Evolutionary conservation across 1,284 basidiomycete genomes (phyloP), one percentile per base, ranked within the genome.

Genomic region (Boletellus dicymbophilus): DNA sequence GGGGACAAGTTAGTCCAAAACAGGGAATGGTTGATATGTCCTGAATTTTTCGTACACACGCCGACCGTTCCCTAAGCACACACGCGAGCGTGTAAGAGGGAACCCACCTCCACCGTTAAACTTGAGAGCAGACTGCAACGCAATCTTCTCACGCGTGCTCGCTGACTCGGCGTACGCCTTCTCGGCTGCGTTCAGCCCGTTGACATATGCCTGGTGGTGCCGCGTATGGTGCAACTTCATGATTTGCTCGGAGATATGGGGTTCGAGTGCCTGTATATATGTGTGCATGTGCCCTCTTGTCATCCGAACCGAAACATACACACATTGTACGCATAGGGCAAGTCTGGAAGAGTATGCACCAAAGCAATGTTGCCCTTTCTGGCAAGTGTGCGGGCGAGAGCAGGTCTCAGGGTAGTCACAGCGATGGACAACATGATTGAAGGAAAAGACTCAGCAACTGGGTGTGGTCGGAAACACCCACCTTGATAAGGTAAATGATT

Each of bases 1-100:
- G 86, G 78, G 1, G 93, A 88, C 58, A 98, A 84, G 76, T 97
- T 98, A 75, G 89, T 94, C 97, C 96, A 99, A 81, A 99, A 99
- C 48, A 99, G 82, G 37, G 94, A 87, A 70, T 94, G 93, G 72
- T 94, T 94, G 68, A 93, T 90, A 65, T 93, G 90, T 8, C 90
- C 88, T 90, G 54, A 12, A 28, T 18, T 41, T 21, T 28, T 28
- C 27, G 27, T 15, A 18, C 33, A 46, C 26, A 11, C n/a, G n/a
- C n/a, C n/a, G n/a, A n/a, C 16, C 33, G 22, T 36, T 12, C 26
- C 49, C 28, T 36, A 45, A 34, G 16, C 42, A 36, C 18, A 28
- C 37, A n/a, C 10, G 37, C 31, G n/a, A 25, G 1, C 16, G 2
- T 21, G 27, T 15, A 7, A 4, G 16, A 27, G n/a, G 15, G 12